phyloP scores from a whole-genome alignment of 2,329 filamentous ascomycete species.

The Didymosphaeria variabile region DNA sequence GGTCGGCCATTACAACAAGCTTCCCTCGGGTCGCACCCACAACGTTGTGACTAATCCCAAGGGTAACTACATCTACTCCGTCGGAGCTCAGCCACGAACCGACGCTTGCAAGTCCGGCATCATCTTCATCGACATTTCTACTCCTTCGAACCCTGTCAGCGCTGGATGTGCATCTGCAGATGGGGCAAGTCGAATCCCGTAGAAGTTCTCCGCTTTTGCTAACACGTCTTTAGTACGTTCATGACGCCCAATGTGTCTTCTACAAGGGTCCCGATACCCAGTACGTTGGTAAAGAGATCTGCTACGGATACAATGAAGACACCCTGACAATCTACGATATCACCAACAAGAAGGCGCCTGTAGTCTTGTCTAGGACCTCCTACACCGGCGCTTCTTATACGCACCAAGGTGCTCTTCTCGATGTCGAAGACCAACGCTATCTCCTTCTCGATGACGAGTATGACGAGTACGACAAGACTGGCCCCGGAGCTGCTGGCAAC shows the following conservation, averaged over 20 bases:
- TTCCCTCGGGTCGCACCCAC: conserved; percentile 49
- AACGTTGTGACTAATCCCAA: conserved; percentile 51
- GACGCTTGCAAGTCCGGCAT: conserved; percentile 61
- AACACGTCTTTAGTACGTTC: conserved; percentile 56
- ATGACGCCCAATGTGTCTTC: conserved; percentile 68
- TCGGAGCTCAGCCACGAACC: conserved; percentile 45
- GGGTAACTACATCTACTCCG: conserved; percentile 50
- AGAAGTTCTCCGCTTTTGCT: no score
- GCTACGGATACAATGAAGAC: conserved; percentile 67
- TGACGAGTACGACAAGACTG: conserved; percentile 50
- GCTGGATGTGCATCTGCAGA: conserved; percentile 64
- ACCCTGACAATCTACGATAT: conserved; percentile 63
- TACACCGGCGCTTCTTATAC: conserved; percentile 68
- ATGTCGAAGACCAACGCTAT: conserved; percentile 45
- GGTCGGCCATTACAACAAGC: conserved; percentile 44
- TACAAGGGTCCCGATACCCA: conserved; percentile 62
- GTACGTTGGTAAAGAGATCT: conserved; percentile 62
- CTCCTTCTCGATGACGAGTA: conserved; percentile 52
- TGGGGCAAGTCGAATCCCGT: conserved; percentile 39
- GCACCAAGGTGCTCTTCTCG: conserved; percentile 66
- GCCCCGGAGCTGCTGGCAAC: conserved; percentile 44
- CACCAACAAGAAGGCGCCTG: conserved; percentile 57
- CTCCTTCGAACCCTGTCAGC: conserved; percentile 62
- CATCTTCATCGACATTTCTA: conserved; percentile 67
- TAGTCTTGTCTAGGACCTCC: conserved; percentile 62